These are phyloP conservation scores for Xylaria acuta DNA, from an alignment of 495 filamentous ascomycete species.

Conservation along the genomic window DNA sequence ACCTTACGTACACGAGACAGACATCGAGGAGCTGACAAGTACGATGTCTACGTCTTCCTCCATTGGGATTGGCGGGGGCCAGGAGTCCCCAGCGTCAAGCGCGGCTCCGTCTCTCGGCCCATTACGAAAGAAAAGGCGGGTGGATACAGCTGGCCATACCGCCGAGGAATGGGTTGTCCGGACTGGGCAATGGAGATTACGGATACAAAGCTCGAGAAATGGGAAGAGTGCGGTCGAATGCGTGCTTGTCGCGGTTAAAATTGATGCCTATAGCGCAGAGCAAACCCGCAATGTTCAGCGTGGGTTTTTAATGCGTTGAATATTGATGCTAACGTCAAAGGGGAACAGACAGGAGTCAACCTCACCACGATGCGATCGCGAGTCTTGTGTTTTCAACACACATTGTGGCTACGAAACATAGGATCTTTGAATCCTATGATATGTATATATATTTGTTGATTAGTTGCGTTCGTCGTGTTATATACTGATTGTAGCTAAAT, in stretches of 20 bases:
- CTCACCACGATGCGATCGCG: conserved; percentile 1
- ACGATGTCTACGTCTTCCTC: conserved; percentile 44
- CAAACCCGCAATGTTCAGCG: conserved; percentile 70
- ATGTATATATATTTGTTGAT: not conserved
- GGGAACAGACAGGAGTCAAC: not conserved
- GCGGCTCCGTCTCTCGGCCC: conserved; percentile 32
- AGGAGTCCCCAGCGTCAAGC: conserved; percentile 46
- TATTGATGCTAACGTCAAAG: not conserved
- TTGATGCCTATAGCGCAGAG: conserved; percentile 76
- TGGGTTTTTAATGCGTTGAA: conserved; percentile 64
- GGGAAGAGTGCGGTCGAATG: conserved; percentile 65
- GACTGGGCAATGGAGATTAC: conserved; percentile 81
- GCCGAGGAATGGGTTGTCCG: conserved; percentile 72
- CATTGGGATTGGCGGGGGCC: conserved; percentile 37
- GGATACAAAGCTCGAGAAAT: conserved; percentile 63
- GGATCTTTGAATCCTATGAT: not conserved
- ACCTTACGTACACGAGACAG: conserved; percentile 39
- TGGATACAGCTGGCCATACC: conserved; percentile 41
- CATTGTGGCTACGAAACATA: not conserved
- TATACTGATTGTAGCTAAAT: not conserved
- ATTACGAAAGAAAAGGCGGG: conserved; percentile 59
- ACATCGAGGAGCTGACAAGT: conserved; percentile 37
- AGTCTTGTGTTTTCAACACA: conserved; percentile 11
- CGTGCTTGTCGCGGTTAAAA: conserved; percentile 77
- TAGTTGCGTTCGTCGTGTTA: not conserved